A percentile compares a stretch with the other conserved stretches of the same genome.
phyloP scores from a whole-genome alignment of 352 stramenopile genomes.

The Blastocystis sp. region DNA sequence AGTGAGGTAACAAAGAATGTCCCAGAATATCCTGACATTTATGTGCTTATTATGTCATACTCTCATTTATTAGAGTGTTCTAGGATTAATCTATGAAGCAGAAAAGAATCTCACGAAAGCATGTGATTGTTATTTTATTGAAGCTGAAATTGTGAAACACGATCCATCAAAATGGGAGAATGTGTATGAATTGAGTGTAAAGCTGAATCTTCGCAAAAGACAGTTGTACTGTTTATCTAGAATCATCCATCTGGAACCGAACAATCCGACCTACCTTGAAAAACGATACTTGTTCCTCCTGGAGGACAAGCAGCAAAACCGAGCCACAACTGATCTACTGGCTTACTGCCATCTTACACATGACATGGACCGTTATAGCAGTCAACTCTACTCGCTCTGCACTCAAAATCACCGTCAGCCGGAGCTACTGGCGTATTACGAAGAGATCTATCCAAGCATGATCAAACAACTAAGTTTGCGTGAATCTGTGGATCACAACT shows the following conservation, averaged over 20 bases:
- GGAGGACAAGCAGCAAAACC: not conserved
- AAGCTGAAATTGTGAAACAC: conserved; percentile 33
- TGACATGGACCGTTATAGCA: not conserved
- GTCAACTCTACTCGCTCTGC: not conserved
- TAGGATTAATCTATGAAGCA: conserved; percentile 32
- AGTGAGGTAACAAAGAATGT: conserved; percentile 46
- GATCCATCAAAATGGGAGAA: not conserved
- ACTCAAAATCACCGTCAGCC: not conserved
- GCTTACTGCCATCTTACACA: not conserved
- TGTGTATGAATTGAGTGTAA: conserved; percentile 29
- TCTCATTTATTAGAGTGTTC: not conserved
- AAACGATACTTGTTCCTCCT: not conserved
- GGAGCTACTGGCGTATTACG: not conserved
- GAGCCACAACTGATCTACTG: not conserved
- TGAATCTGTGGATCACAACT: not conserved
- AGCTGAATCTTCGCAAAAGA: conserved; percentile 34
- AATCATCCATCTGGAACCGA: not conserved
- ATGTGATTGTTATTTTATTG: conserved; percentile 45
- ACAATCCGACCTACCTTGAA: not conserved
- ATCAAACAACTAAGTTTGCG: not conserved
- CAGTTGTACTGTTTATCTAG: conserved; percentile 36
- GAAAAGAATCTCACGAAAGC: conserved; percentile 23
- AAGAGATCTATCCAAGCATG: not conserved
- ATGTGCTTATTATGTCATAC: not conserved
- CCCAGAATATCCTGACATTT: conserved; percentile 32